Evolutionary conservation across 2,329 filamentous ascomycete species (phyloP).

Genomic region (Colletotrichum neosansevieriae): DNA sequence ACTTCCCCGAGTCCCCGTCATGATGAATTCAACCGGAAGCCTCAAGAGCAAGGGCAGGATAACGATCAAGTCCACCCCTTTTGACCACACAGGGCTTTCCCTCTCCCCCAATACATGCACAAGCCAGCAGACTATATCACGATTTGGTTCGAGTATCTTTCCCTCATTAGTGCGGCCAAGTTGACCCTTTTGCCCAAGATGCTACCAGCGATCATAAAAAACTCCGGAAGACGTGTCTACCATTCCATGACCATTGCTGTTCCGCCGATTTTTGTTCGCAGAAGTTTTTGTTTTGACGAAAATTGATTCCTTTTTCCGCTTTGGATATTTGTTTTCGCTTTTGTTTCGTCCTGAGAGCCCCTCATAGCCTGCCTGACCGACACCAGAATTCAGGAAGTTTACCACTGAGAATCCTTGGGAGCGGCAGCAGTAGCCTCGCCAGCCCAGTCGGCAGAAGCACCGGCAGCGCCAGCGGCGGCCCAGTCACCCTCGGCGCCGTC

Average conservation of each 20-base stretch:
- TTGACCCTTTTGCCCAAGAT: slow-evolving; percentile 55
- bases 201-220: slow-evolving; percentile 40
- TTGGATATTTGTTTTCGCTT: slow-evolving; percentile 34
- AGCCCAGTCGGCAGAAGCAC: slow-evolving; percentile 72
- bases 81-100: slow-evolving; percentile 97
- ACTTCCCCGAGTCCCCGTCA: slow-evolving; percentile 12
- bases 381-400: slow-evolving; percentile 46
- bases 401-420: slow-evolving; percentile 65
- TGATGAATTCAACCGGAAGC: slow-evolving; percentile 28
- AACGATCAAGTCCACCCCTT: slow-evolving; percentile 91
- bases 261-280: slow-evolving; percentile 38
- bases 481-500: slow-evolving; percentile 71
- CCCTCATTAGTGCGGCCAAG: slow-evolving; percentile 94
- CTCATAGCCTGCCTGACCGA: slow-evolving; percentile 27
- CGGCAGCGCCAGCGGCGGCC: slow-evolving; percentile 58
- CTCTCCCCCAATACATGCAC: slow-evolving; percentile 63
- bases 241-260: slow-evolving; percentile 43
- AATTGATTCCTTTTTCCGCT: slow-evolving; percentile 6
- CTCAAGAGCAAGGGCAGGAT: slow-evolving; percentile 64
- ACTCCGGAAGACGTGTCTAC: slow-evolving; percentile 45
- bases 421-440: slow-evolving; percentile 61
- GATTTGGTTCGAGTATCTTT: slow-evolving; percentile 85
- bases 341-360: slow-evolving; percentile 11
- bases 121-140: slow-evolving; percentile 40
- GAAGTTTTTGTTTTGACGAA: slow-evolving; percentile 9